phyloP scores from a whole-genome alignment of 1,284 basidiomycete genomes.

The Ustilago esculenta region DNA sequence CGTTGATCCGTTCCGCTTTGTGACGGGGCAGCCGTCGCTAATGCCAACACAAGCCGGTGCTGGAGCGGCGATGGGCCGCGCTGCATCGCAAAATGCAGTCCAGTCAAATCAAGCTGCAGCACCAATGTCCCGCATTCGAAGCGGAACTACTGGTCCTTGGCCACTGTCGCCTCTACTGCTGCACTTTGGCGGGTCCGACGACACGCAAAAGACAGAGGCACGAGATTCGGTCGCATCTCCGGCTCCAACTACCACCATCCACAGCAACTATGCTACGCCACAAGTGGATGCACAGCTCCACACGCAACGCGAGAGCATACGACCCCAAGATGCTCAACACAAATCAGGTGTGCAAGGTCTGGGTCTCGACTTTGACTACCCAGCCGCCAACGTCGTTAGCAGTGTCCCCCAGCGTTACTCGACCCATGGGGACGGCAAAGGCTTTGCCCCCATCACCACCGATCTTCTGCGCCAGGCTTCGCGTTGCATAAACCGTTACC shows the following conservation, averaged over 20 bases:
- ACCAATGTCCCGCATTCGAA: slow-evolving; percentile 35
- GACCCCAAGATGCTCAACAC: not conserved
- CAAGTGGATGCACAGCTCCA: slow-evolving; percentile 5
- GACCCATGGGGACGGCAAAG: slow-evolving; percentile 2
- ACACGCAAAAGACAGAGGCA: not conserved
- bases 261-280: slow-evolving; percentile 23
- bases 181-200: slow-evolving; percentile 1
- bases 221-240: slow-evolving; percentile 15
- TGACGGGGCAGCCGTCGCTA: slow-evolving; percentile 17
- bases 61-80: slow-evolving; percentile 14
- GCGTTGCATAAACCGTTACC: slow-evolving; percentile 6
- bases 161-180: slow-evolving; percentile 45
- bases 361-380: slow-evolving; percentile 23
- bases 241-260: slow-evolving; percentile 31
- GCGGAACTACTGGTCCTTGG: slow-evolving; percentile 47
- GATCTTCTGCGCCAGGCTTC: slow-evolving; percentile 32
- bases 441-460: slow-evolving; percentile 31
- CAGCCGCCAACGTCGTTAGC: not conserved
- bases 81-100: slow-evolving; percentile 14
- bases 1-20: slow-evolving; percentile 18
- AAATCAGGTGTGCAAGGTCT: slow-evolving; percentile 15
- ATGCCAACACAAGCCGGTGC: slow-evolving; percentile 1
- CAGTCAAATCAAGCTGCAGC: not conserved
- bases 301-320: not conserved
- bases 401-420: not conserved